Base-by-base conservation (phyloP, 306 rosid genomes). In the Prunus mira region DNA sequence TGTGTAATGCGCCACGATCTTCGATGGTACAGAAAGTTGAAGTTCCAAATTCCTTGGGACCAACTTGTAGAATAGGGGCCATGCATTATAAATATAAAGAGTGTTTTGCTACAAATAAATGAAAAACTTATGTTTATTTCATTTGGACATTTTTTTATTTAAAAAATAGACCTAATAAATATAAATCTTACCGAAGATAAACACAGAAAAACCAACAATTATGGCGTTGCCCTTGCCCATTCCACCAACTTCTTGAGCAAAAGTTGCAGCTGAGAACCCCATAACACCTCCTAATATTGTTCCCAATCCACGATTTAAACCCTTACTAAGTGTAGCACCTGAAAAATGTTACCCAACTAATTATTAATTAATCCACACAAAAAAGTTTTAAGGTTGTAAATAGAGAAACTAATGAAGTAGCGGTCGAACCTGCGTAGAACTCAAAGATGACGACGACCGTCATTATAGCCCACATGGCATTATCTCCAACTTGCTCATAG, bases 401-500 rank as follows among this genome's bases (percentile, higher is more conserved):
- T 38, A 7, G 43, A 38, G 9, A 38, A 38, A 7, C 9, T 38
- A 38, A 38, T 38, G 43, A 38, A 38, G 43, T 38, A 7, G 43
- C 43, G 43, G 9, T 1, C 15, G 2, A 20, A 91, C 98, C 98
- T 82, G 98, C 96, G 9, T 73, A 90, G 88, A 88, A 89, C 84
- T 95, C 98, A 71, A 89, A 92, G 74, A 90, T 80, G 71, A 95
- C 98, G 0, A 90, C 84, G 20, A 95, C 98, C 3, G 98, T 95
- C 95, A 95, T 95, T 6, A 92, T 86, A 62, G 98, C 96, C 98
- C 98, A 95, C 97, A 92, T 90, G 71, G 97, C 98, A 79, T 92
- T 92, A 7, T 92, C 91, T 58, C 97, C 96, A 57, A 92, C 90
- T 78, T 84, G 88, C 0, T 83, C 50, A 78, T 85, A 95, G 18